Evolutionary conservation across 352 stramenopile genomes (phyloP).

Genomic region (Phytophthora constricta): DNA sequence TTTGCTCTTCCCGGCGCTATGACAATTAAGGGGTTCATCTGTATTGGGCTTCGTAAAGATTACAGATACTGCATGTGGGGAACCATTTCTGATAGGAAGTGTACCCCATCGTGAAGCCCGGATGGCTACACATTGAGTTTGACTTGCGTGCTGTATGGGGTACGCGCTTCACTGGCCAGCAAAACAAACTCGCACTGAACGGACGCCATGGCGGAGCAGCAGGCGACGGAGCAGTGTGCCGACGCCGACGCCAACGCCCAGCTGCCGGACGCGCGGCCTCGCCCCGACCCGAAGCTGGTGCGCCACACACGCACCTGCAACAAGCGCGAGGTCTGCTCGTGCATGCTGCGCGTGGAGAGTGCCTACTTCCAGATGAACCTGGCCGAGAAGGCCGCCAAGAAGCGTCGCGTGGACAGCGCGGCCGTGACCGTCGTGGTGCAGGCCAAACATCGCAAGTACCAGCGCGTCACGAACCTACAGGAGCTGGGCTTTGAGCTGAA

Average conservation of each 20-base stretch:
- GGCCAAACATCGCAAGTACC: slow-evolving; percentile 15
- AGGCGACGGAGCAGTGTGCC: slow-evolving; percentile 14
- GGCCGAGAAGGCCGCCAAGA: slow-evolving; percentile 48
- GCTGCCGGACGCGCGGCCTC: neutral
- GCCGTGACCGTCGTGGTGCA: slow-evolving; percentile 5
- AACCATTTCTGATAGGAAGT: too few relatives aligned
- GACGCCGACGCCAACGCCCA: neutral
- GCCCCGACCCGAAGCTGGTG: slow-evolving; percentile 27
- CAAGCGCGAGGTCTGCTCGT: slow-evolving; percentile 68
- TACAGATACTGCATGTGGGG: too few relatives aligned
- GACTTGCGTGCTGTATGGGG: neutral
- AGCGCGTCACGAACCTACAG: slow-evolving; percentile 53
- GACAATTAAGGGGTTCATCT: too few relatives aligned
- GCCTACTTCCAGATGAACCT: slow-evolving; percentile 75
- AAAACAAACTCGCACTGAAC: slow-evolving; percentile 8
- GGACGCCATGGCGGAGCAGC: slow-evolving; percentile 2
- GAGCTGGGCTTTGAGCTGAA: slow-evolving; percentile 63
- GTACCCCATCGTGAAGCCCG: too few relatives aligned
- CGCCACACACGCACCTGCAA: slow-evolving; percentile 75
- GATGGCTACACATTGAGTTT: neutral
- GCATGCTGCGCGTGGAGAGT: slow-evolving; percentile 70
- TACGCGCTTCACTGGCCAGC: slow-evolving; percentile 12
- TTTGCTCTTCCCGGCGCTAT: too few relatives aligned
- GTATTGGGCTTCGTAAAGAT: too few relatives aligned
- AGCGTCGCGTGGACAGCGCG: slow-evolving; percentile 27